phyloP scores from a whole-genome alignment of 2,329 filamentous ascomycete species.

The Sporothrix phasma region DNA sequence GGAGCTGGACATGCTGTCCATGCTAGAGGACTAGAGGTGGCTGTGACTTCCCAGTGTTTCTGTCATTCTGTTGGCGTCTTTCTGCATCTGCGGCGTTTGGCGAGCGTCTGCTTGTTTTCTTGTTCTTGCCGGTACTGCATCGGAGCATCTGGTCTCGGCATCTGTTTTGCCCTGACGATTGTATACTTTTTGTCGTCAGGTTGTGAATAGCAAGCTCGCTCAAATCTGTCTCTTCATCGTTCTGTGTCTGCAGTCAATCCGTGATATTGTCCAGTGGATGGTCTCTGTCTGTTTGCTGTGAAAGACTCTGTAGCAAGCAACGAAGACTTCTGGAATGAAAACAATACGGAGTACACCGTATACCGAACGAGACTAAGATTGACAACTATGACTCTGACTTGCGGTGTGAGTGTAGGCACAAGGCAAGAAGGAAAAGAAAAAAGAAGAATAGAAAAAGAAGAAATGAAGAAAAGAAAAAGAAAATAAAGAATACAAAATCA shows the following conservation, averaged over 20 bases:
- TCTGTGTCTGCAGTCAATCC: too few relatives aligned
- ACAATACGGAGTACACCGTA: too few relatives aligned
- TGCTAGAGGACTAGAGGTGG: slow-evolving; percentile 50
- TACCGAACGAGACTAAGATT: too few relatives aligned
- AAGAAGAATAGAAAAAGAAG: background rate
- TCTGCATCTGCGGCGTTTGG: background rate
- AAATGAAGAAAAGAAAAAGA: too few relatives aligned
- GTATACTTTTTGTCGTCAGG: background rate
- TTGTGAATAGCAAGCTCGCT: too few relatives aligned
- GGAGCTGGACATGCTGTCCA: slow-evolving; percentile 58
- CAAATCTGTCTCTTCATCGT: too few relatives aligned
- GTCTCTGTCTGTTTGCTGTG: too few relatives aligned
- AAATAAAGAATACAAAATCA: background rate
- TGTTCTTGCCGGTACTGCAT: background rate
- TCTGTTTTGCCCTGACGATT: background rate
- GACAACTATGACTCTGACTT: too few relatives aligned
- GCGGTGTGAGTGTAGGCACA: too few relatives aligned
- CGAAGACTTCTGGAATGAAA: too few relatives aligned
- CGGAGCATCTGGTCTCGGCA: background rate
- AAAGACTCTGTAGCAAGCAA: too few relatives aligned
- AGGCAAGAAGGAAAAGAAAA: background rate
- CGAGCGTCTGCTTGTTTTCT: background rate
- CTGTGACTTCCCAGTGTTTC: background rate
- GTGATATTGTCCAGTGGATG: too few relatives aligned
- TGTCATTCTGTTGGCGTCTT: background rate